Base-by-base conservation (phyloP, 345 rosid genomes). In the Sonneratia alba region DNA sequence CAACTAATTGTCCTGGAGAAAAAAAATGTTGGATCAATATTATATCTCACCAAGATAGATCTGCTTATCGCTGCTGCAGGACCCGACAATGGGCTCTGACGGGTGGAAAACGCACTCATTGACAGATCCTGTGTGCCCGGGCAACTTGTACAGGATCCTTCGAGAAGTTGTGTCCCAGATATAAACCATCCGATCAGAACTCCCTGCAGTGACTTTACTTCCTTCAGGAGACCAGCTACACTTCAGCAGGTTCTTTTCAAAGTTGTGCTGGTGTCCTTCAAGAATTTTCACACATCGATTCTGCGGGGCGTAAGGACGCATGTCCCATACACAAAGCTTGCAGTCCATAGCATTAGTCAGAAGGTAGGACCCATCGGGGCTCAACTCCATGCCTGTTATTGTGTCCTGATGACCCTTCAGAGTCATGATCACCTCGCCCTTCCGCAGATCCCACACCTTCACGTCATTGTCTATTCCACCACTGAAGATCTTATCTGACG, bases 361-460 rank as follows among this genome's bases (percentile, higher is more conserved):
- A 75, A 95, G 98, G 75, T 95, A 92, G 3, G 98, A 95, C 65
- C 99, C 99, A 65, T 95, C 99, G 36, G 98, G 98, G 67, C 99
- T 95, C 81, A 90, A 65, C 76, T 87, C 86, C 99, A 95, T 92
- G 45, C 94, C 86, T 1, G 98, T 95, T 76, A 90, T 90, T 80
- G 93, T 89, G 79, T 95, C 98, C 79, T 92, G 94, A 81, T 95
- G 99, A 22, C 99, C 97, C 71, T 92, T 90, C 16, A 92, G 99
- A 45, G 86, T 90, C 99, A 92, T 90, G 34, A 84, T 85, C 61
- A 90, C 87, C 85, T 95, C 99, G 8, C 91, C 92, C 79, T 95
- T 95, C 4, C 96, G 85, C 76, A 95, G 36, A 79, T 95, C 99
- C 99, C 98, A 90, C 34, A 89, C 83, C 88, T 95, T 95, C 63